Base-by-base conservation (phyloP, 1,139 yeast species). In the Diutina sp. region DNA sequence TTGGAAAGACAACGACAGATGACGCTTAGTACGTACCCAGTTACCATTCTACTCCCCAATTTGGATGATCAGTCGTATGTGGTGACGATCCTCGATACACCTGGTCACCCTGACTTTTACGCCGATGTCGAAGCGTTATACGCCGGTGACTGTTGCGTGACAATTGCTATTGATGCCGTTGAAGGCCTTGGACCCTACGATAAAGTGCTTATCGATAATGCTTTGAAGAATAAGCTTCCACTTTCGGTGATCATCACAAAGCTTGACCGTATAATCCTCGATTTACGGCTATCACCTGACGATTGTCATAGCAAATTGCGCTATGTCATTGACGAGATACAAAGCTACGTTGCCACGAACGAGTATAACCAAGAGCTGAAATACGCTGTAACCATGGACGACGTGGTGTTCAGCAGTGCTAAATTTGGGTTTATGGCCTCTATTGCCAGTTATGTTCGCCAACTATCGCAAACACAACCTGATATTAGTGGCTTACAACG, bases 81-180 rank as follows among this genome's bases (percentile, higher is more conserved):
- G 1, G 64, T 85, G 35, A 89, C 87, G 63, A 62, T 90, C 3
- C 61, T 90, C 1, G 99, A 95, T 64, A 77, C 96, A 0, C 99
- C 99, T 0, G 99, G 99, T 0, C 98, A 93, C 69, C 79, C 81
- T 1, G 85, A 90, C 64, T 93, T 93, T 65, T 69, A 77, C 41
- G 97, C 89, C 65, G 98, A 93, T 63, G 72, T 82, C 3, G 75
- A 82, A 0, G 77, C 82, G 0, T 79, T 87, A 0, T 67, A 85
- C 25, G 68, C 81, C 38, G 73, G 83, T 1, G 79, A 79, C 0
- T 98, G 93, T 61, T 83, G 86, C 2, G 81, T 80, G 0, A 72
- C 85, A 0, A 68, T 91, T 1, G 87, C 90, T 0, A 73, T 93
- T n/a, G 99, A 95, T 68, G 85, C 79, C 1, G 84, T 90, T 0